phyloP scores from a whole-genome alignment of 768 basidiomycete genomes.

The Strobilomyces dryophilus region DNA sequence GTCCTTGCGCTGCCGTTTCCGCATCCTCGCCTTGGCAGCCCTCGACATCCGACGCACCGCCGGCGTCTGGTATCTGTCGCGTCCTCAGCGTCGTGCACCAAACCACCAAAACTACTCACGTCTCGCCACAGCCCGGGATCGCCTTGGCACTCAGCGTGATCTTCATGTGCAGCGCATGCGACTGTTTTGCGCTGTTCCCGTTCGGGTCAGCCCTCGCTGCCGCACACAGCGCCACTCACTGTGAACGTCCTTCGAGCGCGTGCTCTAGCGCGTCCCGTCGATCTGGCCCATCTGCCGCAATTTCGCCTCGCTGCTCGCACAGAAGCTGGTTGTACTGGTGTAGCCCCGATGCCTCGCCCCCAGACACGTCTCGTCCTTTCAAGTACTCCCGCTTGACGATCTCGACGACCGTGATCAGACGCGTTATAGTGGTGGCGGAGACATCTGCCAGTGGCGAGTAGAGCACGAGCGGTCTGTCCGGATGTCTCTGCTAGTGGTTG shows the following conservation, averaged over 20 bases:
- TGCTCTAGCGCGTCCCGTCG: constrained; percentile 24
- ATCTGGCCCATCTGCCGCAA: constrained; percentile 32
- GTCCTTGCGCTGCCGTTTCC: constrained; percentile 37
- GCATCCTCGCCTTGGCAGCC: constrained; percentile 52
- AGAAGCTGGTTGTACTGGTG: constrained; percentile 78
- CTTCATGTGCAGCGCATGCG: constrained; percentile 64
- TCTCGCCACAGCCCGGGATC: constrained; percentile 35
- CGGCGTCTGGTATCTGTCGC: constrained; percentile 54
- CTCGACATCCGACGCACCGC: constrained; percentile 50
- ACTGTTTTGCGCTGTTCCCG: constrained; percentile 44
- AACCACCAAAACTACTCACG: constrained; percentile 30
- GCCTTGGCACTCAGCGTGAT: constrained; percentile 54
- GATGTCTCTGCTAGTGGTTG: constrained; percentile 39
- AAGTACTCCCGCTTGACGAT: constrained; percentile 82
- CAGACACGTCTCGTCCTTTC: constrained; percentile 43
- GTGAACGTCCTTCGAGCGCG: constrained; percentile 55
- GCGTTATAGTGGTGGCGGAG: constrained; percentile 43
- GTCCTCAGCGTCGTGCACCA: constrained; percentile 7
- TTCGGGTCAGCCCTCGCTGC: neutral
- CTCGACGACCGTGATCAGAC: constrained; percentile 74
- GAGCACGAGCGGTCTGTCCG: constrained; percentile 46
- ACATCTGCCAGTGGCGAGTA: constrained; percentile 52
- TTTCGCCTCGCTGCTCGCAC: constrained; percentile 31
- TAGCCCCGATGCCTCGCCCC: constrained; percentile 47
- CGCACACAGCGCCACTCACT: constrained; percentile 48